These are phyloP conservation scores for Eucalyptus microcorys DNA, from an alignment of 345 rosid genomes.

Conservation along the genomic window DNA sequence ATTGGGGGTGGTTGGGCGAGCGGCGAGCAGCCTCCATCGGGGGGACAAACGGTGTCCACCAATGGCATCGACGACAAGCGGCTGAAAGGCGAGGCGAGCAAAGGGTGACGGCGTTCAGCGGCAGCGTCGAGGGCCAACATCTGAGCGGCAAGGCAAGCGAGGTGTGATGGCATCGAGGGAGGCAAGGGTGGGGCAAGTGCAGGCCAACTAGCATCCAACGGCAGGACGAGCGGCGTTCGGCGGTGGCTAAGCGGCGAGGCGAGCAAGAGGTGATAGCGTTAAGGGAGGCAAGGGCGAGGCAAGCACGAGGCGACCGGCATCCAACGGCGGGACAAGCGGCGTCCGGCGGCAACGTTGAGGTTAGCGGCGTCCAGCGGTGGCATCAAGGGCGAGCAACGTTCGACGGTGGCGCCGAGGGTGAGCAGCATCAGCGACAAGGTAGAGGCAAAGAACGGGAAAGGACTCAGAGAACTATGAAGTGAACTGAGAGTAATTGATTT, in stretches of 20 bases:
- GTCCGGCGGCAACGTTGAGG: accelerated
- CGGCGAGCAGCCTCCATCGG: accelerated
- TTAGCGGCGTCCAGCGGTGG: accelerated
- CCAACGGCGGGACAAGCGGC: accelerated
- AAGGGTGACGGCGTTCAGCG: accelerated
- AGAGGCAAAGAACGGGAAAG: too few species aligned
- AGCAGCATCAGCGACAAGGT: accelerated
- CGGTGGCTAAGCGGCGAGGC: accelerated
- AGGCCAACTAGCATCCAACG: too few species aligned
- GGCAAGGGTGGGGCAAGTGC: too few species aligned
- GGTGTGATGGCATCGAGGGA: too few species aligned
- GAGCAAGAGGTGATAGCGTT: accelerated
- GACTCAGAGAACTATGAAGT: too few species aligned
- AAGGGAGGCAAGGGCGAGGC: too few species aligned
- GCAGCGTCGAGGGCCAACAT: accelerated
- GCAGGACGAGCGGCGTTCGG: accelerated
- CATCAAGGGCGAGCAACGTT: accelerated
- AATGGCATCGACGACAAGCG: accelerated
- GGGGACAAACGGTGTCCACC: accelerated
- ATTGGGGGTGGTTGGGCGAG: too few species aligned
- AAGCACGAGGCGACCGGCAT: accelerated
- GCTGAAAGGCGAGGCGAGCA: accelerated
- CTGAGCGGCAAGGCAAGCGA: accelerated
- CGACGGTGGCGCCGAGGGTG: accelerated
- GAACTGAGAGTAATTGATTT: too few species aligned